A percentile compares a stretch with the other conserved stretches of the same genome.
Conservation (phyloP, 1,139 yeast species). For the Lizanozyma gosingica region DNA sequence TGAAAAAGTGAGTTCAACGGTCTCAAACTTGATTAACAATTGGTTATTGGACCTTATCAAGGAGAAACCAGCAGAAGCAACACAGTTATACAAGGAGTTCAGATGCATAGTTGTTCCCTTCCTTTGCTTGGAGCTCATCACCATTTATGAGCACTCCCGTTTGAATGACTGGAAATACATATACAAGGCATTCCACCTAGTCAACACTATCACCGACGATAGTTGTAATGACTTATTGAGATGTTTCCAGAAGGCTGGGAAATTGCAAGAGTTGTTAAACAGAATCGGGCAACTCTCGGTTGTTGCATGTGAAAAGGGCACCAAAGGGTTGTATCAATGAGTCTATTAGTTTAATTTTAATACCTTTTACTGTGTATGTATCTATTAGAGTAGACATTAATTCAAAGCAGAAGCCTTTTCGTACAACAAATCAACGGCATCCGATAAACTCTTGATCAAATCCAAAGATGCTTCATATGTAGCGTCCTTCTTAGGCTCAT, state of each 20-base stretch:
- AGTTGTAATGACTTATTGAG: conserved; percentile 29
- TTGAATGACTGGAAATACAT: conserved; percentile 30
- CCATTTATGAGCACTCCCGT: conserved; percentile 30
- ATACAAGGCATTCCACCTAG: conserved; percentile 25
- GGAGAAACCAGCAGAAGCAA: conserved; percentile 22
- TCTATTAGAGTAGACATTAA: conserved; percentile 14
- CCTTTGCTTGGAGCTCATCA: conserved; percentile 30
- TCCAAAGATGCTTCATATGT: conserved; percentile 85
- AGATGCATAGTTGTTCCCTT: conserved; percentile 38
- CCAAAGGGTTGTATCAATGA: conserved; percentile 20
- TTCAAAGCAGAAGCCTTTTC: conserved; percentile 85
- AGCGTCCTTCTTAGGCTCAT: conserved; percentile 81
- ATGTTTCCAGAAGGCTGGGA: conserved; percentile 53
- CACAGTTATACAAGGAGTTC: conserved; percentile 26
- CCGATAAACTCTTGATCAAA: conserved; percentile 77
- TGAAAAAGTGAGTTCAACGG: conserved; percentile 24
- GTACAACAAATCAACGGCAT: conserved; percentile 82
- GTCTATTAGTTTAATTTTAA: too few species aligned
- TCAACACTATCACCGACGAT: conserved; percentile 36
- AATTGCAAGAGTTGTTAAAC: conserved; percentile 51
- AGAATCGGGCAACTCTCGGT: conserved; percentile 51
- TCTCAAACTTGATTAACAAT: conserved; percentile 18
- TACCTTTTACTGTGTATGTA: too few species aligned
- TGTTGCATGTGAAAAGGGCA: conserved; percentile 33
- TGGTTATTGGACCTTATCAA: conserved; percentile 25